These are phyloP conservation scores for Lathyrus aphaca DNA, from an alignment of 306 rosid species.

Conservation along the genomic window DNA sequence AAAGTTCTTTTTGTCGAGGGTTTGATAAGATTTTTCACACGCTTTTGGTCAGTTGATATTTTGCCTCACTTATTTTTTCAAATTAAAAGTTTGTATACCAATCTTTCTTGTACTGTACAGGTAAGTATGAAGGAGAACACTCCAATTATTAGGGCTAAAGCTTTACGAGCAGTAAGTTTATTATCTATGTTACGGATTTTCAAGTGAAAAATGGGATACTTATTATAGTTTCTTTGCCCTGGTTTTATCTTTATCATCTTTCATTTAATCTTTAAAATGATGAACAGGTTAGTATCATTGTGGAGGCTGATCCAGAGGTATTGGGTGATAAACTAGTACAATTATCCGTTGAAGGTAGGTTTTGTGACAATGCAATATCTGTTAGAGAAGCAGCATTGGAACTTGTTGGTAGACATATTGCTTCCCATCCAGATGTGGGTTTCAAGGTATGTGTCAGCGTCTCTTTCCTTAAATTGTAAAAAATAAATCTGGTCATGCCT, in stretches of 20 bases:
- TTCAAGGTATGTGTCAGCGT: slow-evolving; percentile 69
- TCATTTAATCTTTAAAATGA: slow-evolving; percentile 43
- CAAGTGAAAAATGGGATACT: slow-evolving; percentile 34
- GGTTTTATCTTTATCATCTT: slow-evolving; percentile 11
- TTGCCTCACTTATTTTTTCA: slow-evolving; percentile 37
- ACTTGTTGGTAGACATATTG: slow-evolving; percentile 98
- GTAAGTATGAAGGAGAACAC: slow-evolving; percentile 88
- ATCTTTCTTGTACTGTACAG: slow-evolving; percentile 51
- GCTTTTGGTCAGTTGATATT: slow-evolving; percentile 80
- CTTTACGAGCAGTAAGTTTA: slow-evolving; percentile 83
- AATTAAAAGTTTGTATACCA: slow-evolving; percentile 5
- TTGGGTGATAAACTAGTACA: slow-evolving; percentile 86
- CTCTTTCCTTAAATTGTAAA: slow-evolving; percentile 27
- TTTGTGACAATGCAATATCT: slow-evolving; percentile 93
- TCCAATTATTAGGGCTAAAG: slow-evolving; percentile 92
- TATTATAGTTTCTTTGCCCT: slow-evolving; percentile 16
- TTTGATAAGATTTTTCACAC: slow-evolving; percentile 86
- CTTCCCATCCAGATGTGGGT: slow-evolving; percentile 99
- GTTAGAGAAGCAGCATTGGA: slow-evolving; percentile 99
- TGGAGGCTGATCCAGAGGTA: slow-evolving; percentile 99
- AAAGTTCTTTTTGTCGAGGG: slow-evolving; percentile 91
- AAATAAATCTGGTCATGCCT: slow-evolving; percentile 13
- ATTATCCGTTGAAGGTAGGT: slow-evolving; percentile 91
- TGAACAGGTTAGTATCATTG: slow-evolving; percentile 94
- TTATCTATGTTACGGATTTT: slow-evolving; percentile 22